These are phyloP conservation scores for Cytospora piceae DNA, from an alignment of 2,329 filamentous ascomycete genomes.

Conservation along the genomic window DNA sequence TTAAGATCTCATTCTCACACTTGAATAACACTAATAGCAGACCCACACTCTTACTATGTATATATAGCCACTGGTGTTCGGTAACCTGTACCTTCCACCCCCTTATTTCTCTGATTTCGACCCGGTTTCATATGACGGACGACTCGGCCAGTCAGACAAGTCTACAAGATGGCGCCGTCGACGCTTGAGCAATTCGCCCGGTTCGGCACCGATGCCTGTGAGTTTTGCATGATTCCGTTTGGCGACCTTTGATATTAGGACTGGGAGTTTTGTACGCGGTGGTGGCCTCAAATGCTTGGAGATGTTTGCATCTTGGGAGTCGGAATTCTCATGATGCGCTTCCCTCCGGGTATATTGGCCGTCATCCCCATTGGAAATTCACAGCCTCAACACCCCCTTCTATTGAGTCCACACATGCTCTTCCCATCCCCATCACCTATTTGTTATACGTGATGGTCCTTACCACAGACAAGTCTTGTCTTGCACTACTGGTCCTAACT, in stretches of 20 bases:
- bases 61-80: too few species aligned
- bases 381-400: background rate
- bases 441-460: background rate
- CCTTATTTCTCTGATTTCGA: background rate
- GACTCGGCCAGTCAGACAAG: background rate
- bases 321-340: background rate
- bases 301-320: background rate
- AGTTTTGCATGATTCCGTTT: constrained; percentile 16
- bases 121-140: background rate
- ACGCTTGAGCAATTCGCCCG: constrained; percentile 43
- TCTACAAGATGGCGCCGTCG: constrained; percentile 14
- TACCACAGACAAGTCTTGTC: too few species aligned
- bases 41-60: too few species aligned
- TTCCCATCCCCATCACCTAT: too few species aligned
- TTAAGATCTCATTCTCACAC: too few species aligned
- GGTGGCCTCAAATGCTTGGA: too few species aligned
- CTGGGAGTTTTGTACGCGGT: background rate
- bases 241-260: too few species aligned
- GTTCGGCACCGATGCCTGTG: constrained; percentile 41
- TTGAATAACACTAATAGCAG: too few species aligned
- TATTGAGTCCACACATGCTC: too few species aligned
- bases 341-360: too few species aligned
- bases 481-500: background rate
- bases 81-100: background rate
- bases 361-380: background rate